Conservation (phyloP, 1,139 yeast species). For the Arxiozyma bovina region DNA sequence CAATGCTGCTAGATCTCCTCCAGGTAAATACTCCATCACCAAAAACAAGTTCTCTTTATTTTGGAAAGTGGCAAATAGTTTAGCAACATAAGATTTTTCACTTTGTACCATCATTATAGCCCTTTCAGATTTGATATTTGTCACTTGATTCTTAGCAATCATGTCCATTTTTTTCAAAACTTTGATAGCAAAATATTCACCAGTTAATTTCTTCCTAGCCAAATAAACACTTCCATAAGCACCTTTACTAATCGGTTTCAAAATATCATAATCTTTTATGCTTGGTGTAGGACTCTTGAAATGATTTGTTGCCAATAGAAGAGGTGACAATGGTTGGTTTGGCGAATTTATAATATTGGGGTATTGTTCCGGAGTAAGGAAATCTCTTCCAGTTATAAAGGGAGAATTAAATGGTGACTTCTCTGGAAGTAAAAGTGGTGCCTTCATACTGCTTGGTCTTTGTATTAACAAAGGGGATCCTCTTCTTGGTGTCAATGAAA, state of each 20-base stretch:
- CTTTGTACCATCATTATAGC: constrained; percentile 97
- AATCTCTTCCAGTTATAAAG: constrained; percentile 20
- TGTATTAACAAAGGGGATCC: constrained; percentile 23
- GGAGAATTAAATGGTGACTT: constrained; percentile 30
- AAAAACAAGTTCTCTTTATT: constrained; percentile 76
- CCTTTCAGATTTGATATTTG: constrained; percentile 87
- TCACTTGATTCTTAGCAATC: constrained; percentile 94
- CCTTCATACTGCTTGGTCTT: constrained; percentile 29
- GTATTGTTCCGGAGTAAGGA: constrained; percentile 24
- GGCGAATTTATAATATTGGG: constrained; percentile 15
- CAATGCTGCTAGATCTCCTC: constrained; percentile 91
- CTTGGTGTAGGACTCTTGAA: constrained; percentile 49
- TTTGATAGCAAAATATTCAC: constrained; percentile 93
- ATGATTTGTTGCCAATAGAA: constrained; percentile 55
- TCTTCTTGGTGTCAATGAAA: constrained; percentile 29
- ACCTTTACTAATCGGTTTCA: constrained; percentile 92
- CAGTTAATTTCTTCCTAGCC: constrained; percentile 74
- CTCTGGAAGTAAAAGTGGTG: constrained; percentile 26
- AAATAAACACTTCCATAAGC: constrained; percentile 95
- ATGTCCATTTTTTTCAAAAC: constrained; percentile 90
- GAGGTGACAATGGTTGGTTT: constrained; percentile 73
- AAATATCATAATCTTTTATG: constrained; percentile 78
- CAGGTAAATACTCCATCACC: constrained; percentile 94
- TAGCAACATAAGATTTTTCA: constrained; percentile 90
- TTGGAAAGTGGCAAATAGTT: constrained; percentile 81